phyloP scores from a whole-genome alignment of 192 early-diverging fungal species.

The Entomortierella lignicola region DNA sequence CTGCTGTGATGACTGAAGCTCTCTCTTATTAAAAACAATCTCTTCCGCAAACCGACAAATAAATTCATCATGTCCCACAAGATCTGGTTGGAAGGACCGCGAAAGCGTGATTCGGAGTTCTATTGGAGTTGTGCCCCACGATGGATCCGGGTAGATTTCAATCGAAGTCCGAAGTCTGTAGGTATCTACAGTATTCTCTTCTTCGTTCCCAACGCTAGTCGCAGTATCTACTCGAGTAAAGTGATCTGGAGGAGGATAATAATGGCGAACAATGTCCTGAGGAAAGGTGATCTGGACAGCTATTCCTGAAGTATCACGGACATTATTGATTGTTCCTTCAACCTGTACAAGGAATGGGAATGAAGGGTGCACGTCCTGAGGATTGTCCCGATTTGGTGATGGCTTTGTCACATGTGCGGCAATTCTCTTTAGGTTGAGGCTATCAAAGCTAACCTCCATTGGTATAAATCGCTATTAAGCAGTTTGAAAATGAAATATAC shows the following conservation, averaged over 20 bases:
- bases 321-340: conserved; percentile 36
- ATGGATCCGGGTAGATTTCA: conserved; percentile 41
- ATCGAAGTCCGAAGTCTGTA: conserved; percentile 48
- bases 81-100: conserved; percentile 36
- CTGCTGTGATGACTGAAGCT: conserved; percentile 3
- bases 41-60: conserved; percentile 52
- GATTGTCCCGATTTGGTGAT: conserved; percentile 21
- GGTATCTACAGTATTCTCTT: not conserved
- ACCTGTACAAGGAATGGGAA: conserved; percentile 50
- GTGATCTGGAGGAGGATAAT: conserved; percentile 46
- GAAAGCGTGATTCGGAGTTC: conserved; percentile 38
- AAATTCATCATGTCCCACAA: conserved; percentile 48
- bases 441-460: conserved; percentile 29
- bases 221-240: conserved; percentile 18
- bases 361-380: conserved; percentile 34
- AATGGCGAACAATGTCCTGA: conserved; percentile 27
- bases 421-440: conserved; percentile 21
- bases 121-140: conserved; percentile 27
- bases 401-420: conserved; percentile 28
- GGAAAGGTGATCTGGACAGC: conserved; percentile 45
- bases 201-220: not conserved
- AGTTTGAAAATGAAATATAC: too few relatives aligned
- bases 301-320: conserved; percentile 23
- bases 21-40: conserved; percentile 26
- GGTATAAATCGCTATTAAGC: conserved; percentile 29